Base-by-base conservation (phyloP, 2,329 filamentous ascomycete species). In the Cytospora piceicola region DNA sequence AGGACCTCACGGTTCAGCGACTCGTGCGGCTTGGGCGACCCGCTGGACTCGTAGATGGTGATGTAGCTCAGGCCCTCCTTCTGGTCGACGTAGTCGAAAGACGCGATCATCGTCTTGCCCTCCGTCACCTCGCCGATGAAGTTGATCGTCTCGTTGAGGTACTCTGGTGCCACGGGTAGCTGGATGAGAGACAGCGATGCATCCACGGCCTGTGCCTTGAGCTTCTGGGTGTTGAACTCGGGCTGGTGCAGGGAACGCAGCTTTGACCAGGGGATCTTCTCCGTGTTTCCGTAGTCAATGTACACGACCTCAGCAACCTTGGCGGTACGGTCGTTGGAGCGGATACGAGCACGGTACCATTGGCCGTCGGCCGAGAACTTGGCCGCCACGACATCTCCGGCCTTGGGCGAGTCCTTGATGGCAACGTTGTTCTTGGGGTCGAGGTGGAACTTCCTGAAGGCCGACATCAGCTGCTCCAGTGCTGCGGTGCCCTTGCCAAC, bases 231-330 rank as follows among this genome's bases (percentile, higher is more conserved):
- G 52, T 87, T 87, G 82, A 98, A 99, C 72, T 94, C 90, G 20
- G 87, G 78, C 74, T 92, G 88, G 59, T 89, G 86, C 58, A 99
- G 85, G n/a, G 93, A 84, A 32, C 95, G 91, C 53, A 99, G 87
- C 70, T 87, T 85, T 29, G 88, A 85, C 93, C 94, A 99, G 0
- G 94, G 87, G 65, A 96, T 83, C 74, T 89, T 90, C 79, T 99
- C 95, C 63, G 87, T 90, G 84, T 99, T 99, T 72, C 95, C 95
- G 78, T 96, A 99, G 81, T 99, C 95, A 69, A 99, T 88, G 79
- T 97, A 99, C 55, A 96, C 81, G 30, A 99, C 90, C 78, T 99
- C 95, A 29, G 93, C 90, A 72, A 91, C 88, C 84, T 95, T 93
- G 73, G 89, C 90, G 11, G 94, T 86, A 68, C 95, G 93, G 80